Percentiles rank a stretch among this genome's conserved stretches.
phyloP scores from a whole-genome alignment of 805 yeast species.

The Yarrowia keelungensis region DNA sequence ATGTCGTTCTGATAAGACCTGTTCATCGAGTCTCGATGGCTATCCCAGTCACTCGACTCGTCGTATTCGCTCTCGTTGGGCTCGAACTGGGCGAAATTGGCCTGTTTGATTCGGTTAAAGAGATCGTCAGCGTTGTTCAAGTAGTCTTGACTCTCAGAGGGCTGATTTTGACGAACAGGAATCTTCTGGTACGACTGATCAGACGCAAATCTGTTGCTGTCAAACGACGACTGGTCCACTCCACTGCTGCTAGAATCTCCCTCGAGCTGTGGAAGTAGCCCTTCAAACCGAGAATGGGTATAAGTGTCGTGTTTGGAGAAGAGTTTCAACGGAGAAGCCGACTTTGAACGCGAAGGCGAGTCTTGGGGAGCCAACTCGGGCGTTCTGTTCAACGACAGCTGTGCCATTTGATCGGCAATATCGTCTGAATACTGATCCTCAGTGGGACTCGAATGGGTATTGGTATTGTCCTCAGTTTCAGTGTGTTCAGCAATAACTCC shows the following conservation, averaged over 20 bases:
- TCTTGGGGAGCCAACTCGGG: slow-evolving; percentile 12
- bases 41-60: slow-evolving; percentile 33
- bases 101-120: slow-evolving; percentile 43
- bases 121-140: slow-evolving; percentile 46
- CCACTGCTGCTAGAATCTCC: slow-evolving; percentile 12
- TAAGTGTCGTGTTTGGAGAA: slow-evolving; percentile 47
- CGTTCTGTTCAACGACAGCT: slow-evolving; percentile 4
- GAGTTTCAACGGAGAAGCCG: slow-evolving; percentile 43
- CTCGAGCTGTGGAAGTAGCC: slow-evolving; percentile 44
- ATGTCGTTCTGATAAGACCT: background rate
- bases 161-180: slow-evolving; percentile 2
- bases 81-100: slow-evolving; percentile 6
- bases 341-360: slow-evolving; percentile 19
- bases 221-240: slow-evolving; percentile 19
- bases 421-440: background rate
- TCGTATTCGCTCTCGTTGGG: slow-evolving; percentile 15
- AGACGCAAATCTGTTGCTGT: slow-evolving; percentile 23
- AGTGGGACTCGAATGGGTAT: slow-evolving; percentile 1
- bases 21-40: slow-evolving; percentile 10
- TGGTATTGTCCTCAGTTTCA: slow-evolving; percentile 20
- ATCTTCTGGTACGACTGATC: slow-evolving; percentile 13
- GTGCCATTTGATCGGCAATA: slow-evolving; percentile 8
- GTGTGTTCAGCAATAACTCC: slow-evolving; percentile 32
- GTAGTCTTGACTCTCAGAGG: slow-evolving; percentile 41
- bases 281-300: slow-evolving; percentile 45